These are phyloP conservation scores for Metarhizium humberi DNA, from an alignment of 2,329 filamentous ascomycete genomes.

Conservation along the genomic window DNA sequence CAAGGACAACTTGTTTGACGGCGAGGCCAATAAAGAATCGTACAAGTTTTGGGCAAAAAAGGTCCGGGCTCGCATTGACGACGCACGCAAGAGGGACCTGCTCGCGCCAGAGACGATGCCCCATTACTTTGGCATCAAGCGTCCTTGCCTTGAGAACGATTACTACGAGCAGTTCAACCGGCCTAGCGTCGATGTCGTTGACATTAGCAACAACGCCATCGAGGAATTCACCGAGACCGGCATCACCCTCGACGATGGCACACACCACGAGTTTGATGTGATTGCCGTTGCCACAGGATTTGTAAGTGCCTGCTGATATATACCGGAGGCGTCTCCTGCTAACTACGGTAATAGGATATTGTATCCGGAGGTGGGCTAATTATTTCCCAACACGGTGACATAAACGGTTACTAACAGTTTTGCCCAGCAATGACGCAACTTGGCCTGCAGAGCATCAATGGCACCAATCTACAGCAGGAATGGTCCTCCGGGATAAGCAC, in stretches of 20 bases:
- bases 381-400: not conserved
- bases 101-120: constrained; percentile 36
- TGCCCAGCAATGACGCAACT: constrained; percentile 32
- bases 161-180: constrained; percentile 41
- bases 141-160: constrained; percentile 31
- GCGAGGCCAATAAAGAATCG: constrained; percentile 38
- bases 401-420: not conserved
- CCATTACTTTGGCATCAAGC: constrained; percentile 45
- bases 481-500: constrained; percentile 32
- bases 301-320: constrained; percentile 19
- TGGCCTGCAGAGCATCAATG: constrained; percentile 30
- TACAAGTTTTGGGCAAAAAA: constrained; percentile 49
- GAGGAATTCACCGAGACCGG: constrained; percentile 31
- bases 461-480: constrained; percentile 28
- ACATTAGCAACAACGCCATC: constrained; percentile 31
- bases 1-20: constrained; percentile 37
- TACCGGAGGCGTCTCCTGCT: not conserved
- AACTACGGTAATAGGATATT: constrained; percentile 14
- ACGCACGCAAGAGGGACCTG: constrained; percentile 38
- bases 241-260: constrained; percentile 29
- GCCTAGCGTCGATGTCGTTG: constrained; percentile 30
- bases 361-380: constrained; percentile 23
- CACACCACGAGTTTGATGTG: constrained; percentile 32
- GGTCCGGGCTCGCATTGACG: constrained; percentile 37
- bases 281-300: constrained; percentile 37